Conservation (phyloP, 306 rosid genomes). For the Acacia crassicarpa region DNA sequence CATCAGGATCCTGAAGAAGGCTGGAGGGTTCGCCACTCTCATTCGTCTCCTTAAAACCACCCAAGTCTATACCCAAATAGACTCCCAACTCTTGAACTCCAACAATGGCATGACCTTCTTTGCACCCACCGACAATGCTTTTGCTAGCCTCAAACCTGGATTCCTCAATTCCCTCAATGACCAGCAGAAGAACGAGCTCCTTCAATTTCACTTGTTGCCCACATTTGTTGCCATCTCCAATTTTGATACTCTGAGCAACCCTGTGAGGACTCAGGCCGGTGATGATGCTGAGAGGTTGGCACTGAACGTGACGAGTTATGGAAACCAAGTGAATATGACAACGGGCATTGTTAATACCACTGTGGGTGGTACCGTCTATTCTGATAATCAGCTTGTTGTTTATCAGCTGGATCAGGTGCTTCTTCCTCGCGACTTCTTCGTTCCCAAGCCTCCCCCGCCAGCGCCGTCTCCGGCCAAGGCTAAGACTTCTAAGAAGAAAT, state of each 20-base stretch:
- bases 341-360: constrained; percentile 66
- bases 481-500: constrained; percentile 42
- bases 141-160: constrained; percentile 56
- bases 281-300: constrained; percentile 51
- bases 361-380: constrained; percentile 59
- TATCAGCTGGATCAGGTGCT: constrained; percentile 69
- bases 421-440: constrained; percentile 56
- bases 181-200: constrained; percentile 59
- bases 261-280: constrained; percentile 73
- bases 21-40: constrained; percentile 56
- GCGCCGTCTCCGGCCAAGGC: constrained; percentile 37
- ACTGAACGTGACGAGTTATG: constrained; percentile 59
- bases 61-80: constrained; percentile 55
- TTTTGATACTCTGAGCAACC: constrained; percentile 70
- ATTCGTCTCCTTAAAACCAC: constrained; percentile 66
- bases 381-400: constrained; percentile 68
- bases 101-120: constrained; percentile 60
- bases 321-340: constrained; percentile 59
- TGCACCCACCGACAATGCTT: constrained; percentile 63
- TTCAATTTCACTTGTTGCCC: constrained; percentile 63
- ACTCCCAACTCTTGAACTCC: constrained; percentile 54
- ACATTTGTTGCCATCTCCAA: constrained; percentile 52
- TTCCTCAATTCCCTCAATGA: constrained; percentile 59
- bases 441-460: constrained; percentile 57
- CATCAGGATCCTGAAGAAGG: constrained; percentile 58